Conservation (phyloP, 176 grass and related monocot species). For the Poa annua region DNA sequence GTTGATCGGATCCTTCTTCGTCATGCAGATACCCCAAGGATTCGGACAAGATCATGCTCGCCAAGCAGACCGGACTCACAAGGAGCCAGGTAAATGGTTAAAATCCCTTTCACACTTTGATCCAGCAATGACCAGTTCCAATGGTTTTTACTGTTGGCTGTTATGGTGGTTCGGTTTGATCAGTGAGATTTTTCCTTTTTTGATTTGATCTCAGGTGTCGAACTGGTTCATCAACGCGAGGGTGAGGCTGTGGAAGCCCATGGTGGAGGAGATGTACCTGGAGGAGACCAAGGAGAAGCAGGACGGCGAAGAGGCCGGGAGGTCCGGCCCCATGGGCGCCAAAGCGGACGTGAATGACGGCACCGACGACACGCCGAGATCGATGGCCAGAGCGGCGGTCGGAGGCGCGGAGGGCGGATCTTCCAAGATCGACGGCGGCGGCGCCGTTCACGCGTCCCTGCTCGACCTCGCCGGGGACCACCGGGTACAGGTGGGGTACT, state of each 20-base stretch:
- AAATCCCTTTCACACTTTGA: neutral
- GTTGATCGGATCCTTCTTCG: constrained; percentile 3
- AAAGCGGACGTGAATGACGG: constrained; percentile 56
- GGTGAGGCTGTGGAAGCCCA: constrained; percentile 97
- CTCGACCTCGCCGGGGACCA: constrained; percentile 48
- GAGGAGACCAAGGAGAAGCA: constrained; percentile 91
- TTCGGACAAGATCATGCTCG: constrained; percentile 99
- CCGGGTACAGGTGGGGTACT: constrained; percentile 33
- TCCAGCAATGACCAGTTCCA: neutral
- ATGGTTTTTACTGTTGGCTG: neutral
- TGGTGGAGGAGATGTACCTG: constrained; percentile 99
- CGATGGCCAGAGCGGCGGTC: constrained; percentile 30
- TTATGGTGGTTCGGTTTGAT: neutral
- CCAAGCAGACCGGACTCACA: constrained; percentile 95
- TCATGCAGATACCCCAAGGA: constrained; percentile 97
- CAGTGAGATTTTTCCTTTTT: too few species aligned
- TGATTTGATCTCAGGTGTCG: constrained; percentile 56
- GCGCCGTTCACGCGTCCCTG: constrained; percentile 41
- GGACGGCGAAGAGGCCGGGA: constrained; percentile 48
- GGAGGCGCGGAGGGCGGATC: constrained; percentile 13
- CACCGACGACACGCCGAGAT: constrained; percentile 32
- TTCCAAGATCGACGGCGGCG: neutral
- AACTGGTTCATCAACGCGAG: constrained; percentile 99
- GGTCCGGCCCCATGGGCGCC: constrained; percentile 16
- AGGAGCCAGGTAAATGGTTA: constrained; percentile 73